phyloP scores from a whole-genome alignment of 176 grass and related monocot species.

The Aegilops sharonensis region DNA sequence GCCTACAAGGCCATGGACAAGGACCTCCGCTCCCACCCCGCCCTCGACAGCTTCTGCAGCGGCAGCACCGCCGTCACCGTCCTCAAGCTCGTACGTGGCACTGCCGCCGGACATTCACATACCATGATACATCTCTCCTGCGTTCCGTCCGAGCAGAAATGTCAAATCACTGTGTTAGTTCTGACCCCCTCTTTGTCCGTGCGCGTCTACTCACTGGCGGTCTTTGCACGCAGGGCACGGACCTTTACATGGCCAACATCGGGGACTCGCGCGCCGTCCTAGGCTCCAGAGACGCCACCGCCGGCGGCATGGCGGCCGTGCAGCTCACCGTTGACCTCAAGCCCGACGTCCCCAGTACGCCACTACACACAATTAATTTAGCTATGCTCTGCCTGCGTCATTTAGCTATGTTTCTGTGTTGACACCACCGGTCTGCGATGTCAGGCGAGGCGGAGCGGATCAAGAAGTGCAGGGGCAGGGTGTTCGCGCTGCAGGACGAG shows the following conservation, averaged over 20 bases:
- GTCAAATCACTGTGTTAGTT: constrained; percentile 2
- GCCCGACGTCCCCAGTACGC: constrained; percentile 90
- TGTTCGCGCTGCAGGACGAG: constrained; percentile 94
- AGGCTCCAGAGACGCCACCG: constrained; percentile 53
- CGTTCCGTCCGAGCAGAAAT: constrained; percentile 8
- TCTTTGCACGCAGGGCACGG: constrained; percentile 57
- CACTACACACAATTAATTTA: background rate
- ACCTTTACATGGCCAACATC: constrained; percentile 89
- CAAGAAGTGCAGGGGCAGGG: constrained; percentile 90
- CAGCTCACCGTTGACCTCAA: constrained; percentile 97
- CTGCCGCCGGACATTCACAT: constrained; percentile 11
- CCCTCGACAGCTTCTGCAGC: constrained; percentile 82
- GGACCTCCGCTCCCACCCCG: constrained; percentile 79
- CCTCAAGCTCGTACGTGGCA: constrained; percentile 70
- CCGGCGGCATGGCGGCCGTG: constrained; percentile 52
- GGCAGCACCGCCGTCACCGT: constrained; percentile 91
- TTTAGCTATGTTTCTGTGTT: background rate
- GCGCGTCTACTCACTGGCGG: constrained; percentile 1
- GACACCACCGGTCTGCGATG: background rate
- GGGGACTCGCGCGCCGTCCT: constrained; percentile 94
- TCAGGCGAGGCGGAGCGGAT: constrained; percentile 94
- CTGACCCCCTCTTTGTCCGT: background rate
- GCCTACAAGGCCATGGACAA: constrained; percentile 95
- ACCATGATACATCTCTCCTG: background rate
- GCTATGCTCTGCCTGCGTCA: too few species aligned